Evolutionary conservation across 768 basidiomycete species (phyloP).

Genomic region (Tremella fuciformis): DNA sequence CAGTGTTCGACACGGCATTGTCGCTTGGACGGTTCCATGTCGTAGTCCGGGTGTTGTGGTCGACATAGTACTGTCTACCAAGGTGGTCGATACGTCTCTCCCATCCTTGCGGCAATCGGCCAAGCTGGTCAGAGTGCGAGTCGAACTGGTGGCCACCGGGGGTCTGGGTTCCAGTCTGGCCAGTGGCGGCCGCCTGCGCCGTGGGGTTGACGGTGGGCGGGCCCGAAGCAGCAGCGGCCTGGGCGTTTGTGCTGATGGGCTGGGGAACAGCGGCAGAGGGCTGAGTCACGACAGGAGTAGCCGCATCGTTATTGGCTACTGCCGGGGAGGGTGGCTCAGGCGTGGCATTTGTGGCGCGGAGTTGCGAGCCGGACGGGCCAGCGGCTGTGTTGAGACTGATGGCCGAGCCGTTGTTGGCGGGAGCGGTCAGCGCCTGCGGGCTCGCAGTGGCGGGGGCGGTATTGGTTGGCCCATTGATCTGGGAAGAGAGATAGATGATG

Average conservation of each 20-base stretch:
- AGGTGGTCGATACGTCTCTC: slow-evolving; percentile 96
- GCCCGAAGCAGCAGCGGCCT: slow-evolving; percentile 53
- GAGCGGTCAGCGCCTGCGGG: slow-evolving; percentile 13
- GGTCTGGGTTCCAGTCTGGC: slow-evolving; percentile 54
- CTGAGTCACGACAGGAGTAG: slow-evolving; percentile 28
- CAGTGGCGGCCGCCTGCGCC: slow-evolving; percentile 44
- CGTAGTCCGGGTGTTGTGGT: slow-evolving; percentile 94
- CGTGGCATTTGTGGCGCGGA: slow-evolving; percentile 35
- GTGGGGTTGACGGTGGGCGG: slow-evolving; percentile 47
- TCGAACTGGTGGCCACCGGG: slow-evolving; percentile 67
- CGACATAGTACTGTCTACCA: slow-evolving; percentile 94
- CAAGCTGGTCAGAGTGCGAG: slow-evolving; percentile 89
- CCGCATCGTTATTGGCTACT: slow-evolving; percentile 25
- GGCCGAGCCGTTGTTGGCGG: slow-evolving; percentile 37
- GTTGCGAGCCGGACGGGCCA: slow-evolving; percentile 23
- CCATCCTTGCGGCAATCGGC: slow-evolving; percentile 87
- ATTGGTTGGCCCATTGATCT: slow-evolving; percentile 77
- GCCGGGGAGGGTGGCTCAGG: slow-evolving; percentile 34
- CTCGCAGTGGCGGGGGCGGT: slow-evolving; percentile 59
- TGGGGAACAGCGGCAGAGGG: slow-evolving; percentile 36
- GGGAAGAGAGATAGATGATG: slow-evolving; percentile 92
- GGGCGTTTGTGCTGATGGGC: slow-evolving; percentile 53
- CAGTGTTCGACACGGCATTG: slow-evolving; percentile 72
- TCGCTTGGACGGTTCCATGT: slow-evolving; percentile 93
- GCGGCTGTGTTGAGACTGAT: slow-evolving; percentile 54